Evolutionary conservation across 257 asterid species (phyloP).

Genomic region (Euphrasia confusa): DNA sequence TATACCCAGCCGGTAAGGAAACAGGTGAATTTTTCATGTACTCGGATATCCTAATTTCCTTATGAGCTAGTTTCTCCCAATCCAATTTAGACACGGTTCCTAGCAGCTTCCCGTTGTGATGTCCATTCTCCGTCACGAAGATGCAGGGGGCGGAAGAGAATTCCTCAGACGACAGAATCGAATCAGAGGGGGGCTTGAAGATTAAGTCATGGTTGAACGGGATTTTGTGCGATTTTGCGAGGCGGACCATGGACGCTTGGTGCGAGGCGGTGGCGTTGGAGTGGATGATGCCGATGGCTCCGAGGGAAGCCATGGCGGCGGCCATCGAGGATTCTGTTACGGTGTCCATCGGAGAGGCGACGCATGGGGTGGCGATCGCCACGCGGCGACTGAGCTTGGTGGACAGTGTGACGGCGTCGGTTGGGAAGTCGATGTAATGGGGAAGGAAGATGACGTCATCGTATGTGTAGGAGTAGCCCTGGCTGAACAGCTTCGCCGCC

Average conservation of each 20-base stretch:
- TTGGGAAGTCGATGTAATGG: slow-evolving; percentile 78
- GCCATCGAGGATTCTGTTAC: slow-evolving; percentile 91
- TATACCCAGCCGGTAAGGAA: slow-evolving; percentile 49
- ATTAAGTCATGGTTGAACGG: slow-evolving; percentile 53
- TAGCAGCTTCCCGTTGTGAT: slow-evolving; percentile 41
- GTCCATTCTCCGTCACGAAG: slow-evolving; percentile 44
- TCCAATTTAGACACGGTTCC: slow-evolving; percentile 51
- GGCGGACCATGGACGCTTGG: slow-evolving; percentile 59
- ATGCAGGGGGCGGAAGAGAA: slow-evolving; percentile 57
- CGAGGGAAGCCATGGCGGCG: slow-evolving; percentile 79
- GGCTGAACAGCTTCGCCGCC: slow-evolving; percentile 55
- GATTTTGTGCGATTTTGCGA: slow-evolving; percentile 62
- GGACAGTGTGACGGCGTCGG: slow-evolving; percentile 71
- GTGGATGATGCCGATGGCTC: slow-evolving; percentile 68
- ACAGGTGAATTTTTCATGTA: slow-evolving; percentile 49
- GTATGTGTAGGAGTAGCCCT: slow-evolving; percentile 90
- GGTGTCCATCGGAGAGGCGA: slow-evolving; percentile 95
- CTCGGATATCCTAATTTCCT: slow-evolving; percentile 45
- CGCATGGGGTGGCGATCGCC: slow-evolving; percentile 66
- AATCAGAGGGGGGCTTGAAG: slow-evolving; percentile 45
- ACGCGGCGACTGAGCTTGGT: slow-evolving; percentile 64
- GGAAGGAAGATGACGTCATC: slow-evolving; percentile 94
- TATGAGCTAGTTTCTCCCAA: slow-evolving; percentile 54
- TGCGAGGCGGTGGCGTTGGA: slow-evolving; percentile 49
- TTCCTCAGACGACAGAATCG: slow-evolving; percentile 43